These are phyloP conservation scores for Heterobasidion occidentale DNA, from an alignment of 1,284 basidiomycete genomes.

Conservation along the genomic window DNA sequence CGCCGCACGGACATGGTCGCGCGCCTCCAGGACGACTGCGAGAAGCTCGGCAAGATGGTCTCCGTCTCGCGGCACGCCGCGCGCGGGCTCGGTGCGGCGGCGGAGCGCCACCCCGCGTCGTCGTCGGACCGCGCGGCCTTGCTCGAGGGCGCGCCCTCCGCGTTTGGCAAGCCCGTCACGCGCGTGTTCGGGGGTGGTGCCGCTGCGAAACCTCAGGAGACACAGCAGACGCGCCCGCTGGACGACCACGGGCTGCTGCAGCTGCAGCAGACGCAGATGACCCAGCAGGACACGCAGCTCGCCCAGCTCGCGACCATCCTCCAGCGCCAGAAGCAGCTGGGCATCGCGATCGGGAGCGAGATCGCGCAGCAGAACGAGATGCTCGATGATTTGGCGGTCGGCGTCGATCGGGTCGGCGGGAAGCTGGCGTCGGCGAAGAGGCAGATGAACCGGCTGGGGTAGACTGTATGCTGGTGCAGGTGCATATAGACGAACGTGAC, in stretches of 20 bases:
- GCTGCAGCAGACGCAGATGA: conserved; percentile 75
- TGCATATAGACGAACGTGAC: not conserved
- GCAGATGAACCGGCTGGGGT: conserved; percentile 71
- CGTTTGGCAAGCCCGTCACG: conserved; percentile 41
- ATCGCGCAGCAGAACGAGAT: conserved; percentile 82
- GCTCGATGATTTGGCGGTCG: conserved; percentile 69
- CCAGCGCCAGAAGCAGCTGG: conserved; percentile 81
- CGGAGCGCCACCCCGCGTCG: conserved; percentile 34
- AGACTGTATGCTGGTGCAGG: conserved; percentile 2
- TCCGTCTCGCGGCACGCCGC: conserved; percentile 57
- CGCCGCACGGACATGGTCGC: conserved; percentile 80
- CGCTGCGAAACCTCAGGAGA: conserved; percentile 62
- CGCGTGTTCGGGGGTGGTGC: conserved; percentile 63
- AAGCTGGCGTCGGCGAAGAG: conserved; percentile 78
- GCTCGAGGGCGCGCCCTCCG: conserved; percentile 27
- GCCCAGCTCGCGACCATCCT: conserved; percentile 75
- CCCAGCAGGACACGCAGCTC: conserved; percentile 80
- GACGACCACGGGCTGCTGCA: conserved; percentile 77
- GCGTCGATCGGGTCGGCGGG: conserved; percentile 67
- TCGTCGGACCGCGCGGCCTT: conserved; percentile 60
- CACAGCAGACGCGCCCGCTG: conserved; percentile 78
- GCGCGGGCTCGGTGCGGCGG: conserved; percentile 28
- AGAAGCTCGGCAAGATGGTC: conserved; percentile 74
- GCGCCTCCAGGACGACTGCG: conserved; percentile 77
- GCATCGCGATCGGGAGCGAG: conserved; percentile 83